These are phyloP conservation scores for Fusarium incarnatum DNA, from an alignment of 2,329 filamentous ascomycete species.

Conservation along the genomic window DNA sequence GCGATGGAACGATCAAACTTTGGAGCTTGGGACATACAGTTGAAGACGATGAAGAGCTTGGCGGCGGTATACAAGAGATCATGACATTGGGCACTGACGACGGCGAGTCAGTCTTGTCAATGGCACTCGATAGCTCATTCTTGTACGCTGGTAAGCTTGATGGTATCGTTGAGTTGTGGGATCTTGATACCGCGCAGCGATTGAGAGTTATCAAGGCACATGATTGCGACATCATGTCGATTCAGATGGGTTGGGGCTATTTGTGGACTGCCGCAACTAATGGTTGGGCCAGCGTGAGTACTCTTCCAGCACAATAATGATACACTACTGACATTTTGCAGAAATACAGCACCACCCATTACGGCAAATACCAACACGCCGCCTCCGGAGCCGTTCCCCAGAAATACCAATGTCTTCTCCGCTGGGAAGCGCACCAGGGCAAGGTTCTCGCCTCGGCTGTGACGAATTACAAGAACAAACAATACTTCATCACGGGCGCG, in stretches of 20 bases:
- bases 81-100: slow-evolving; percentile 72
- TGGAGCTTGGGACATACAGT: slow-evolving; percentile 73
- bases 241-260: slow-evolving; percentile 86
- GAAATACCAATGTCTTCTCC: slow-evolving; percentile 82
- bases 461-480: slow-evolving; percentile 74
- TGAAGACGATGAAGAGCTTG: slow-evolving; percentile 57
- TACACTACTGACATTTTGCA: slow-evolving; percentile 41
- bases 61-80: slow-evolving; percentile 74
- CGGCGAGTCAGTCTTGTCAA: slow-evolving; percentile 75
- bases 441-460: slow-evolving; percentile 88
- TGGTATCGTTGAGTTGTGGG: slow-evolving; percentile 95
- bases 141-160: slow-evolving; percentile 90
- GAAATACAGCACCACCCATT: slow-evolving; percentile 76
- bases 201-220: slow-evolving; percentile 87
- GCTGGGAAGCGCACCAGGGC: slow-evolving; percentile 86
- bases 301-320: too few species aligned
- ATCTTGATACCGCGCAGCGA: slow-evolving; percentile 92
- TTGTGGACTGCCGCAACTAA: slow-evolving; percentile 91
- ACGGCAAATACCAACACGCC: slow-evolving; percentile 65
- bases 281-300: slow-evolving; percentile 82
- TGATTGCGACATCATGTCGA: slow-evolving; percentile 83
- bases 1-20: slow-evolving; percentile 94
- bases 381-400: slow-evolving; percentile 71
- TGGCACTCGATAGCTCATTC: slow-evolving; percentile 90
- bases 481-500: slow-evolving; percentile 93